These are phyloP conservation scores for Prunus mongolica DNA, from an alignment of 306 rosid species.

Conservation along the genomic window DNA sequence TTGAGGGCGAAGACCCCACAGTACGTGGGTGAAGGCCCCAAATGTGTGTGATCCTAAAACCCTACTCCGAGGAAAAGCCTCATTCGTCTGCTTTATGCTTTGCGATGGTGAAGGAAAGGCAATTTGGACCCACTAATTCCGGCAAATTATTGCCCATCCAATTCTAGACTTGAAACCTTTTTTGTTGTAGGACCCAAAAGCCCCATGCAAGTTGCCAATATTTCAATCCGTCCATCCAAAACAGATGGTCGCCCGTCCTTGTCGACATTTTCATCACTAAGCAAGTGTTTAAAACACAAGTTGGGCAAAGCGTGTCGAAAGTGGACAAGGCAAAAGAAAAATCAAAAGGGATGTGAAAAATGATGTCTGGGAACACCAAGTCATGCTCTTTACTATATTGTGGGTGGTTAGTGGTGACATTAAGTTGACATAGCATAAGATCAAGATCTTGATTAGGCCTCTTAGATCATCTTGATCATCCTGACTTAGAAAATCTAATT, in stretches of 20 bases:
- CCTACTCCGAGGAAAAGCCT: background rate
- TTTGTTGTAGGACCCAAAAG: background rate
- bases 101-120: background rate
- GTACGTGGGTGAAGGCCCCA: slow-evolving; percentile 37
- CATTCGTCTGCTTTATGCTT: background rate
- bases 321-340: background rate
- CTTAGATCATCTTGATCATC: background rate
- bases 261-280: background rate
- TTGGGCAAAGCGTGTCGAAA: slow-evolving; percentile 3
- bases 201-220: slow-evolving; percentile 1
- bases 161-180: background rate
- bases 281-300: background rate
- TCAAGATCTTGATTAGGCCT: background rate
- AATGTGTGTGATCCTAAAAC: background rate
- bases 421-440: slow-evolving; percentile 1
- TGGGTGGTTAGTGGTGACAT: background rate
- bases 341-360: background rate
- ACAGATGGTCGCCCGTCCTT: background rate
- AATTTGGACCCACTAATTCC: background rate
- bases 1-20: slow-evolving; percentile 16
- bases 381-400: background rate
- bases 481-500: background rate
- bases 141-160: background rate
- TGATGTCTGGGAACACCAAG: background rate
- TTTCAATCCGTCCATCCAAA: background rate